phyloP scores from a whole-genome alignment of 768 basidiomycete species.

The Auriscalpium orientale region DNA sequence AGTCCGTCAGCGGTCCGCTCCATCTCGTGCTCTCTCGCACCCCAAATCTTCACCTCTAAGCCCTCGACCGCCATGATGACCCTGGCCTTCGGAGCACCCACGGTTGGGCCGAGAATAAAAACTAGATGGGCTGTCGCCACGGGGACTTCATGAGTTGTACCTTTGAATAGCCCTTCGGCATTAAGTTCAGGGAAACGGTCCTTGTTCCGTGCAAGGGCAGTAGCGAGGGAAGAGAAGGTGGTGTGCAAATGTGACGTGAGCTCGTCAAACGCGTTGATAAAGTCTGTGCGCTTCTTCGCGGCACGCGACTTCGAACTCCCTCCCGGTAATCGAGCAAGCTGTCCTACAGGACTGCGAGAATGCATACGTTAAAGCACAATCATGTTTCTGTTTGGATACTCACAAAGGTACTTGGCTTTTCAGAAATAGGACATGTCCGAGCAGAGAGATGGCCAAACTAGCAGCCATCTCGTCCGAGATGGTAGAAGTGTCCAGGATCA shows the following conservation, averaged over 20 bases:
- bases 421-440: slow-evolving; percentile 67
- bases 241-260: slow-evolving; percentile 67
- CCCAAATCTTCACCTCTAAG: slow-evolving; percentile 39
- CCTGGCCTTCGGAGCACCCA: slow-evolving; percentile 51
- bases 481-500: slow-evolving; percentile 40
- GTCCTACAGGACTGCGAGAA: slow-evolving; percentile 49
- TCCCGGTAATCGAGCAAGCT: slow-evolving; percentile 48
- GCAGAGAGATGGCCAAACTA: slow-evolving; percentile 49
- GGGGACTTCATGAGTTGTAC: neutral
- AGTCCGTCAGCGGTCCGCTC: neutral
- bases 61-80: slow-evolving; percentile 61
- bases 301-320: slow-evolving; percentile 40
- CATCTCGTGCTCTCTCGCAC: slow-evolving; percentile 11
- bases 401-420: slow-evolving; percentile 78
- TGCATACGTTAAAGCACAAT: neutral
- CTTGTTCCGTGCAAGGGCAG: slow-evolving; percentile 42
- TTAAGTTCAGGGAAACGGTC: slow-evolving; percentile 2
- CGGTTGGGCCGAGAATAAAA: slow-evolving; percentile 59
- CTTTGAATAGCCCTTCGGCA: neutral
- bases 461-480: slow-evolving; percentile 58
- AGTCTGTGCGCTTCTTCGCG: slow-evolving; percentile 51
- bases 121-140: slow-evolving; percentile 43
- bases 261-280: slow-evolving; percentile 61
- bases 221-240: slow-evolving; percentile 67
- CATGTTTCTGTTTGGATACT: slow-evolving; percentile 22